Evolutionary conservation across 2,329 filamentous ascomycete genomes (phyloP), one percentile per base, ranked within the genome.

Genomic region (Exophiala lecanii-corni): DNA sequence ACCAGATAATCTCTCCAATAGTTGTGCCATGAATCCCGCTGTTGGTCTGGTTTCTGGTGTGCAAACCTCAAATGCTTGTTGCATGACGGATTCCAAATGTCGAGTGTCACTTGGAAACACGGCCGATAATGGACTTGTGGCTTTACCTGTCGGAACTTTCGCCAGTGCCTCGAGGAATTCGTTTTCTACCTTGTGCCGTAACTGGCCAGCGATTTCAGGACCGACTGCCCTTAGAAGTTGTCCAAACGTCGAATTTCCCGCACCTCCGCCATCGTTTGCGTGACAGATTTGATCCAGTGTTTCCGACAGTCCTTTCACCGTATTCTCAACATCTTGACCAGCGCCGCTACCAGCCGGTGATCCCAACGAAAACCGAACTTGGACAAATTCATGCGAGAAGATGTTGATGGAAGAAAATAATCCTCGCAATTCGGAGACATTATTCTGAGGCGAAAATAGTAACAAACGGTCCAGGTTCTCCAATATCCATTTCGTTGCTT

Each of bases 181-280:
- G 57, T 42, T 59, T 62, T 58, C 70, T 61, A 18, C 65, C 63
- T 51, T 62, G 58, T 58, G 67, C 62, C 39, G 66, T 59, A 48
- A 67, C 62, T 59, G 68, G 39, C 34, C 36, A 12, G 39, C 36
- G 57, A 57, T 36, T 38, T 48, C 50, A 13, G 36, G 2, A 1
- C 41, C 45, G n/a, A 50, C 36, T 18, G n/a, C 38, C 5, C 43
- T 20, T 4, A 48, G 39, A 38, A 46, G 23, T 9, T 49, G 40
- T 3, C 42, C 31, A 23, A 51, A 47, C n/a, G 43, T 37, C 15
- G n/a, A 23, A 28, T 33, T 30, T 9, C 34, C 36, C 7, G 33
- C 40, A 6, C 42, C 17, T 6, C 23, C 18, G 9, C 25, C 32
- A 31, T 18, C 13, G 7, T 36, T 18, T 15, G 31, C 35, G 9